Evolutionary conservation across 345 rosid genomes (phyloP).

Genomic region (Corchorus olitorius): DNA sequence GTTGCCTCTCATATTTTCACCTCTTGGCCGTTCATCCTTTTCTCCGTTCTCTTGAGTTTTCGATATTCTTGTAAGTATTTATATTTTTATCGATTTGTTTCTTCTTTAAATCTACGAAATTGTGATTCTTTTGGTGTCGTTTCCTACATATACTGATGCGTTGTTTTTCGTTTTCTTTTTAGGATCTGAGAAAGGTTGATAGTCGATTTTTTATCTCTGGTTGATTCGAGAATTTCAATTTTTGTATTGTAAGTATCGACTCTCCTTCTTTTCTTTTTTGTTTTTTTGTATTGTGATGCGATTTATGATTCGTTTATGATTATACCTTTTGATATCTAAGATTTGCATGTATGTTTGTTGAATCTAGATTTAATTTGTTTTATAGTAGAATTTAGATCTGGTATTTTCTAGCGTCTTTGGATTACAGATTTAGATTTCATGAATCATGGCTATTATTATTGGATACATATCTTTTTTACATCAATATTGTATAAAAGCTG

Average conservation of each 20-base stretch:
- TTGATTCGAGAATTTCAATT: neutral
- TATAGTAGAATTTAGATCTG: too few relatives aligned
- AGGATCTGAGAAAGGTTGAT: constrained; percentile 7
- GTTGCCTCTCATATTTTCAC: neutral
- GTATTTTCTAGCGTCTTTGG: too few relatives aligned
- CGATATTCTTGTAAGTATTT: neutral
- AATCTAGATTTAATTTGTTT: neutral
- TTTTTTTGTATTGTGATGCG: neutral
- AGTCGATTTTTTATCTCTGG: neutral
- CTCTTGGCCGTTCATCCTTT: neutral
- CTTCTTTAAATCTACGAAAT: neutral
- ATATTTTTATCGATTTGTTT: neutral
- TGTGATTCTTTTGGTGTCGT: neutral
- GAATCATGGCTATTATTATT: too few relatives aligned
- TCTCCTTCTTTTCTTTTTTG: neutral
- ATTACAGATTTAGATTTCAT: too few relatives aligned
- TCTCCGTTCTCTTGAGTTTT: neutral
- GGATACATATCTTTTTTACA: too few relatives aligned
- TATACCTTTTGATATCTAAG: neutral
- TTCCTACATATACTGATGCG: neutral
- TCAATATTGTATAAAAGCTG: too few relatives aligned
- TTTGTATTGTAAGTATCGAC: constrained; percentile 11
- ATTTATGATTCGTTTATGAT: neutral
- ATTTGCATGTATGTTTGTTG: neutral
- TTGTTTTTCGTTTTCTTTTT: neutral